phyloP scores from a whole-genome alignment of 1,284 basidiomycete genomes.

The Abortiporus biennis region DNA sequence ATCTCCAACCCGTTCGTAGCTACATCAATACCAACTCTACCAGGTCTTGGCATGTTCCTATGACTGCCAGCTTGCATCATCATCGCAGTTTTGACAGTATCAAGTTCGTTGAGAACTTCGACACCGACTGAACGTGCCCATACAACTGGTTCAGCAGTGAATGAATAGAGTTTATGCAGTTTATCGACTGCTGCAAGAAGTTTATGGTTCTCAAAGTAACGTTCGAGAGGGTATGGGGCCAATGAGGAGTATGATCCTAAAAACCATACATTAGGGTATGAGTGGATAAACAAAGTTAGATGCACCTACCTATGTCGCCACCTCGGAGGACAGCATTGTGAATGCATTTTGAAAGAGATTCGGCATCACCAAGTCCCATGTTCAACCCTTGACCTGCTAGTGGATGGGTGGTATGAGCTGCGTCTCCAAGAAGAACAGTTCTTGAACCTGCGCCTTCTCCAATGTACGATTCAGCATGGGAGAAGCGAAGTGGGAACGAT shows the following conservation, averaged over 20 bases:
- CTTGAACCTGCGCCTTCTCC: constrained; percentile 63
- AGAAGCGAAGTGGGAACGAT: constrained; percentile 86
- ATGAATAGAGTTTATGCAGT: constrained; percentile 79
- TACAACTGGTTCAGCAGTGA: constrained; percentile 63
- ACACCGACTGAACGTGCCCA: constrained; percentile 84
- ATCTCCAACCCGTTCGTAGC: constrained; percentile 22
- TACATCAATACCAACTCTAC: constrained; percentile 18
- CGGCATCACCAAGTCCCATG: constrained; percentile 84
- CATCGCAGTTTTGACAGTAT: constrained; percentile 72
- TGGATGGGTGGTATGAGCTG: constrained; percentile 93
- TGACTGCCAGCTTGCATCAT: constrained; percentile 76
- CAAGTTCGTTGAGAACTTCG: constrained; percentile 89
- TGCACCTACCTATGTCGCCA: constrained; percentile 70
- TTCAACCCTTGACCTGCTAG: constrained; percentile 98
- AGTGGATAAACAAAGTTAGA: background rate
- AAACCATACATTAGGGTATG: background rate
- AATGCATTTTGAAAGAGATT: constrained; percentile 62
- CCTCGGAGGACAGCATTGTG: constrained; percentile 52
- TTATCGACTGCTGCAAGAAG: constrained; percentile 84
- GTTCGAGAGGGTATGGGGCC: constrained; percentile 68
- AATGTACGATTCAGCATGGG: constrained; percentile 85
- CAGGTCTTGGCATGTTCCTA: constrained; percentile 4
- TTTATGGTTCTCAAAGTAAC: constrained; percentile 84
- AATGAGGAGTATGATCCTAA: constrained; percentile 76
- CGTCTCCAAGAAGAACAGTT: constrained; percentile 91